Conservation (phyloP, 177 flowering plant genomes). For the Telopea speciosissima region DNA sequence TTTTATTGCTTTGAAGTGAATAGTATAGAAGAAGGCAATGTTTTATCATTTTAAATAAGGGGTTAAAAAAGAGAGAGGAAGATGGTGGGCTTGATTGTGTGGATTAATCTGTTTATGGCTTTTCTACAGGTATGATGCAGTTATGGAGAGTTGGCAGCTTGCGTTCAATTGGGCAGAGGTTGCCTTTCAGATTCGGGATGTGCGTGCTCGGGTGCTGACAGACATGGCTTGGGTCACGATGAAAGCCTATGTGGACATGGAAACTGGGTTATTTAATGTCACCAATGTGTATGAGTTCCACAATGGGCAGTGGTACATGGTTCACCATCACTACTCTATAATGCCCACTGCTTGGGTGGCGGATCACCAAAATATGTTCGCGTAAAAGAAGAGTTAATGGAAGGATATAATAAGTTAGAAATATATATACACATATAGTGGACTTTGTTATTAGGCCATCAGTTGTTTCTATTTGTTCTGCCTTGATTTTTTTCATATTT, state of each 20-base stretch:
- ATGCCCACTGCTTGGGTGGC: slow-evolving; percentile 39
- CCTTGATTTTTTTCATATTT: too few relatives aligned
- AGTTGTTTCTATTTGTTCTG: too few relatives aligned
- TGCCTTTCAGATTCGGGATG: slow-evolving; percentile 71
- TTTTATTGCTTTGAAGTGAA: too few relatives aligned
- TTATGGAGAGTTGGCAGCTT: slow-evolving; percentile 28
- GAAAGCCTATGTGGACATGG: slow-evolving; percentile 62
- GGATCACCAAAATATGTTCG: slow-evolving; percentile 40
- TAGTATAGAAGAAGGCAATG: too few relatives aligned
- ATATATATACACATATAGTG: neutral
- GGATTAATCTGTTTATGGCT: neutral
- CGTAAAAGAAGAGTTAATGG: slow-evolving; percentile 8
- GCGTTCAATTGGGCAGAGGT: slow-evolving; percentile 29
- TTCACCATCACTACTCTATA: slow-evolving; percentile 84
- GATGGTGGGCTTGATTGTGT: neutral
- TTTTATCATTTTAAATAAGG: too few relatives aligned
- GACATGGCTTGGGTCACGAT: slow-evolving; percentile 97
- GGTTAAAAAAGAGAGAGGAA: too few relatives aligned
- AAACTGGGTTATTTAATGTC: slow-evolving; percentile 48
- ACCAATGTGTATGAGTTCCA: slow-evolving; percentile 84
- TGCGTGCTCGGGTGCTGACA: slow-evolving; percentile 60
- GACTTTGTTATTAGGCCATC: neutral
- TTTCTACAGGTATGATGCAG: slow-evolving; percentile 59
- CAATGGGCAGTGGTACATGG: slow-evolving; percentile 78
- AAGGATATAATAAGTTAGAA: neutral